Evolutionary conservation across 129 eudicot genomes (phyloP).

Genomic region (Flaveria ramosissima): DNA sequence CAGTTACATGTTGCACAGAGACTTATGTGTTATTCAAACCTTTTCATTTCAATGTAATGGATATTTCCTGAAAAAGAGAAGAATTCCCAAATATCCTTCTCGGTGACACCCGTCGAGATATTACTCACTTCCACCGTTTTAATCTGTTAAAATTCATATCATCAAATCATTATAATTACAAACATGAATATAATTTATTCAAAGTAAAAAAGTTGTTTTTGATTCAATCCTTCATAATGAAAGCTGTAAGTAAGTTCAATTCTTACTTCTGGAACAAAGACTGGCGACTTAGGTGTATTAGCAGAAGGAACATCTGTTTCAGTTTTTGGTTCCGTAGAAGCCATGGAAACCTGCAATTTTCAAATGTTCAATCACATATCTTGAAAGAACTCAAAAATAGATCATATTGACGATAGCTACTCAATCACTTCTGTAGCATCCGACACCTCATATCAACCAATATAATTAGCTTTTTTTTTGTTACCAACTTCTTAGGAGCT

Average conservation of each 20-base stretch:
- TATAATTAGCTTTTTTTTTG: not conserved
- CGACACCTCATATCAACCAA: not conserved
- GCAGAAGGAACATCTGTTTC: slow-evolving; percentile 29
- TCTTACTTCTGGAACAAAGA: slow-evolving; percentile 49
- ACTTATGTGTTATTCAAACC: not conserved
- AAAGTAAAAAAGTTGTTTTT: not conserved
- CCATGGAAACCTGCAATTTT: slow-evolving; percentile 37
- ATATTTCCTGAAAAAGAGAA: slow-evolving; percentile 61
- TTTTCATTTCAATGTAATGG: slow-evolving; percentile 55
- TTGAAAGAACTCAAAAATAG: not conserved
- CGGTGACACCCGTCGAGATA: slow-evolving; percentile 36
- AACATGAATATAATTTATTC: not conserved
- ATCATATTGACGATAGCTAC: not conserved
- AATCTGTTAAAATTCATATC: slow-evolving; percentile 37
- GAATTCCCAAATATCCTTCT: slow-evolving; percentile 57
- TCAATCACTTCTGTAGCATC: not conserved
- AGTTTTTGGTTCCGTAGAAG: slow-evolving; percentile 33
- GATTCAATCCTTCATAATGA: not conserved
- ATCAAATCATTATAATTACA: slow-evolving; percentile 6
- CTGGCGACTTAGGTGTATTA: slow-evolving; percentile 40
- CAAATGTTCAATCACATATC: slow-evolving; percentile 23
- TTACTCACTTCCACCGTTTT: slow-evolving; percentile 58
- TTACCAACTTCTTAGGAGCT: not conserved
- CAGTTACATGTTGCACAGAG: not conserved
- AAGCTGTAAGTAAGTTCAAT: slow-evolving; percentile 11